phyloP scores from a whole-genome alignment of 176 grass and related monocot species.

The Zoysia pacifica region DNA sequence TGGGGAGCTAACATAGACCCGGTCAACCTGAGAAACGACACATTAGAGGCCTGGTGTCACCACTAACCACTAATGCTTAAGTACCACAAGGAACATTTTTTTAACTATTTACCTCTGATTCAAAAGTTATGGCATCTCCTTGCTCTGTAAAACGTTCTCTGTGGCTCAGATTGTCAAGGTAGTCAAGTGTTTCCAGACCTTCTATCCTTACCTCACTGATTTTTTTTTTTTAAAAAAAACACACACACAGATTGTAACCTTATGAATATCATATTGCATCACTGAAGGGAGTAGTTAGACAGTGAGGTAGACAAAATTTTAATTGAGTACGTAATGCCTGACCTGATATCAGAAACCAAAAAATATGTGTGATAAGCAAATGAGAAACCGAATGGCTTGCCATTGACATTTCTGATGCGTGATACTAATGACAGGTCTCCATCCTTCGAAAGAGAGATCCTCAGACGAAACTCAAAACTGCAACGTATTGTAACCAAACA shows the following conservation, averaged over 20 bases:
- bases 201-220: slow-evolving; percentile 95
- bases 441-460: slow-evolving; percentile 78
- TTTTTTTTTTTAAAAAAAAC: too few species aligned
- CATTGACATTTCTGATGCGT: slow-evolving; percentile 78
- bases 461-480: slow-evolving; percentile 92
- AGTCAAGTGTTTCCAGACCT: slow-evolving; percentile 94
- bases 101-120: slow-evolving; percentile 68
- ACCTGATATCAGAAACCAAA: slow-evolving; percentile 97
- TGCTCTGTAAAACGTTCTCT: slow-evolving; percentile 86
- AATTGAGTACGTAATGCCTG: slow-evolving; percentile 3
- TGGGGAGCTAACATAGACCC: slow-evolving; percentile 78
- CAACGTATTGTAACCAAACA: neutral
- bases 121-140: slow-evolving; percentile 97
- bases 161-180: slow-evolving; percentile 86
- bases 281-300: neutral
- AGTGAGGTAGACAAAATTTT: neutral
- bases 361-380: slow-evolving; percentile 94
- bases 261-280: neutral
- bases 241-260: neutral
- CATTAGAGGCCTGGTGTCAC: too few species aligned
- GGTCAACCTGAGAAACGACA: slow-evolving; percentile 58
- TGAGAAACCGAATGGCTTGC: slow-evolving; percentile 85
- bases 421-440: slow-evolving; percentile 76
- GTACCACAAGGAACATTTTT: too few species aligned
- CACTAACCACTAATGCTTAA: too few species aligned